These are phyloP conservation scores for Penicillium coprophilum DNA, from an alignment of 495 filamentous ascomycete genomes.

Conservation along the genomic window DNA sequence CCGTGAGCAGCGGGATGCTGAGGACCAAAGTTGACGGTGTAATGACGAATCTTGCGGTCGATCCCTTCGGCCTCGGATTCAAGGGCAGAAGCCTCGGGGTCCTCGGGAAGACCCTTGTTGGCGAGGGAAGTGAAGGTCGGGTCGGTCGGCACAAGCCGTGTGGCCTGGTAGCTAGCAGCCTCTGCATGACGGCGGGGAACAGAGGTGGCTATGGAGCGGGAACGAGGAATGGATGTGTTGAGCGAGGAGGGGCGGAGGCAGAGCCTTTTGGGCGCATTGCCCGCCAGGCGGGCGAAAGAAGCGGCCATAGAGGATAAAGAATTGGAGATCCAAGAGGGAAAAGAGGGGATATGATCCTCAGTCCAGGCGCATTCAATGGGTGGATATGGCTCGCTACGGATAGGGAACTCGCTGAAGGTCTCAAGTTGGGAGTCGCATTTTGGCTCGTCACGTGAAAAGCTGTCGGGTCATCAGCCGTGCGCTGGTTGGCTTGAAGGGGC, in stretches of 20 bases:
- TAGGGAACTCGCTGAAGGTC: conserved; percentile 33
- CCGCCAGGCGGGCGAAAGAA: conserved; percentile 61
- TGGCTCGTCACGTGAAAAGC: conserved; percentile 42
- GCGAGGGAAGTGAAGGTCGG: conserved; percentile 53
- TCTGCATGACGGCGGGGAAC: conserved; percentile 61
- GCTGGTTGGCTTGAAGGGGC: conserved; percentile 36
- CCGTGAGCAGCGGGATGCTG: conserved; percentile 99
- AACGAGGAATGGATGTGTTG: conserved; percentile 42
- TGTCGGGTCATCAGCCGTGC: conserved; percentile 43
- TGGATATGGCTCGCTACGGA: conserved; percentile 36
- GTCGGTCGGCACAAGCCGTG: conserved; percentile 59
- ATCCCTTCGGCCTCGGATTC: conserved; percentile 55
- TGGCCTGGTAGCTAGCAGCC: conserved; percentile 56
- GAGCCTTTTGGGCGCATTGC: conserved; percentile 64
- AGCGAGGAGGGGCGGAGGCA: conserved; percentile 52
- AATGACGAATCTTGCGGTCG: conserved; percentile 91
- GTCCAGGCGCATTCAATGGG: conserved; percentile 47
- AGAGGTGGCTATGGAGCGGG: conserved; percentile 68
- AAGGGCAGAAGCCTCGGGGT: conserved; percentile 44
- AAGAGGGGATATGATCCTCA: conserved; percentile 39
- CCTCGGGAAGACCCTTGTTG: conserved; percentile 44
- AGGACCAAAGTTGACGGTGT: conserved; percentile 99
- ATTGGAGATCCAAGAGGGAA: conserved; percentile 28
- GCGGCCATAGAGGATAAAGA: conserved; percentile 58
- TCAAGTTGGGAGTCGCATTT: conserved; percentile 44